Conservation (phyloP, 768 basidiomycete species). For the Ephemerocybe angulata region DNA sequence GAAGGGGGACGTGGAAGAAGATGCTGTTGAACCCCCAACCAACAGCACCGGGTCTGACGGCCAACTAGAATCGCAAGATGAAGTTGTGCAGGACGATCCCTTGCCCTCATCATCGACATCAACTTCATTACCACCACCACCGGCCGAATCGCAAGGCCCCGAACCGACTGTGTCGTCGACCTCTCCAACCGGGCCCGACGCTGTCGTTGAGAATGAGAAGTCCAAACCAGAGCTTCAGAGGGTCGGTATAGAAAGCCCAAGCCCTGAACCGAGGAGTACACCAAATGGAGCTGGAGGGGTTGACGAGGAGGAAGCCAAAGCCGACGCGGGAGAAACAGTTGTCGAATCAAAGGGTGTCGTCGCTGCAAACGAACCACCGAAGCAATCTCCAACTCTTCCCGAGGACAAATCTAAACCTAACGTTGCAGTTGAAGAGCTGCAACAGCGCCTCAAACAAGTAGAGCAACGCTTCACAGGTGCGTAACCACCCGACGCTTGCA, state of each 20-base stretch:
- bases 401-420: neutral
- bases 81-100: neutral
- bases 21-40: neutral
- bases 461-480: slow-evolving; percentile 77
- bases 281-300: too few species aligned
- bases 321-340: neutral
- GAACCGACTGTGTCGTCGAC: neutral
- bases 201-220: neutral
- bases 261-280: too few species aligned
- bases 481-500: slow-evolving; percentile 2
- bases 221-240: neutral
- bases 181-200: neutral
- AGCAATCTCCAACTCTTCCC: neutral
- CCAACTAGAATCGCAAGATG: neutral
- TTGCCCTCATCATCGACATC: neutral
- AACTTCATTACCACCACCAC: neutral
- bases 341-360: neutral
- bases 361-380: neutral
- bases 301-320: too few species aligned
- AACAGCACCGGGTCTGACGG: neutral
- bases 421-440: slow-evolving; percentile 51
- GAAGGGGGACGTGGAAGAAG: neutral
- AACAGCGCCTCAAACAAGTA: slow-evolving; percentile 62
- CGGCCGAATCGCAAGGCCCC: neutral
- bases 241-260: too few species aligned